These are phyloP conservation scores for Escallonia herrerae DNA, from an alignment of 129 eudicot genomes.

Conservation along the genomic window DNA sequence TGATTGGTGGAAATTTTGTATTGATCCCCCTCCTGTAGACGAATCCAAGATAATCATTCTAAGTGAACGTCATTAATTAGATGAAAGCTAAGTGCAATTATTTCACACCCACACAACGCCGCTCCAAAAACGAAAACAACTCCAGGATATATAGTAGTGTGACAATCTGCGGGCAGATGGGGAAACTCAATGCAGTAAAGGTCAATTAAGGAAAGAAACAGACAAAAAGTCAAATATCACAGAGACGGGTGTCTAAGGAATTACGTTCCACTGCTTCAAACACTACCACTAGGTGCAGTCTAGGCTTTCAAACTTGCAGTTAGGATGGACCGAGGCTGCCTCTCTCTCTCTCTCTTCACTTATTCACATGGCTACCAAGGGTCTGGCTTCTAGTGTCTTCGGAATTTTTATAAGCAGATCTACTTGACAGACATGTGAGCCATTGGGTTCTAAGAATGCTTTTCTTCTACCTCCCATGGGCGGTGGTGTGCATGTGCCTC, in stretches of 20 bases:
- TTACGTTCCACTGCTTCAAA: slow-evolving; percentile 21
- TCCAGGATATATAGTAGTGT: background rate
- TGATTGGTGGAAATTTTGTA: slow-evolving; percentile 18
- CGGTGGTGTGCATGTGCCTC: slow-evolving; percentile 43
- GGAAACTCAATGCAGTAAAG: slow-evolving; percentile 13
- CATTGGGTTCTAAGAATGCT: slow-evolving; percentile 7
- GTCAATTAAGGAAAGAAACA: slow-evolving; percentile 10
- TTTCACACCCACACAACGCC: slow-evolving; percentile 15
- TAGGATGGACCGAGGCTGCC: slow-evolving; percentile 6
- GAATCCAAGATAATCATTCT: slow-evolving; percentile 16
- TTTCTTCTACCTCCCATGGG: slow-evolving; percentile 14
- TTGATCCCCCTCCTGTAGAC: background rate
- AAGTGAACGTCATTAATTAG: slow-evolving; percentile 11
- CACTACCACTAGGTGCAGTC: slow-evolving; percentile 11
- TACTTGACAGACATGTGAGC: slow-evolving; percentile 37
- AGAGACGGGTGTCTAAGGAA: no score
- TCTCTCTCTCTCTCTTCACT: slow-evolving; percentile 17
- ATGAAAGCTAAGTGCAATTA: background rate
- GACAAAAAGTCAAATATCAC: slow-evolving; percentile 43
- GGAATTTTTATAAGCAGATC: slow-evolving; percentile 28
- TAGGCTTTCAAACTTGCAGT: slow-evolving; percentile 16
- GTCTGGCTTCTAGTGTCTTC: slow-evolving; percentile 15
- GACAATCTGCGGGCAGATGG: slow-evolving; percentile 4
- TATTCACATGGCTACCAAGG: slow-evolving; percentile 20
- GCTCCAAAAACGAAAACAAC: slow-evolving; percentile 16